Evolutionary conservation across 345 rosid genomes (phyloP), one percentile per base, ranked within the genome.

Genomic region (Acer negundo): DNA sequence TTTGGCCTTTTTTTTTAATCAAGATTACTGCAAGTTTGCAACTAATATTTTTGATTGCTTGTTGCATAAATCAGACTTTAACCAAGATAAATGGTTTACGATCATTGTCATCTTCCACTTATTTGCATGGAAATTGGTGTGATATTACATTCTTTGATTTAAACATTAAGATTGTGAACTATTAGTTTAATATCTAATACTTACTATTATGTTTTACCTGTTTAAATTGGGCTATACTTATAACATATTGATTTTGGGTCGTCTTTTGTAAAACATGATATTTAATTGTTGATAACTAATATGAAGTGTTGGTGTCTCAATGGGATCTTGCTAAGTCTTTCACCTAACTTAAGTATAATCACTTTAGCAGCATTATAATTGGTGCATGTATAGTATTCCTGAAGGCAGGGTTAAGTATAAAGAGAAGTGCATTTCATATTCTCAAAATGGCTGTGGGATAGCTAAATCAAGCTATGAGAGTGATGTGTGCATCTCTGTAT

Each of bases 51-150:
- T 58, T 2, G 68, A 28, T 69, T 10, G 28, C 22, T 58, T 22
- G 44, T 75, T 17, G 69, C 62, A 44, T 44, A 47, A 62, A 44
- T 73, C 47, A 62, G 24, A 62, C 17, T 73, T 49, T 62, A 73
- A 62, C 68, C 6, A 42, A 16, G 15, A 24, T 22, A 2, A 10
- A 61, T 23, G 9, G 62, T 42, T 40, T n/a, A 70, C 28, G 42
- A 4, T 31, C 69, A 16, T 24, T 3, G 12, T 55, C 47, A 8
- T 10, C 46, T 20, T n/a, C 65, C 26, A 24, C 49, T 71, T 47
- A 42, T 42, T 47, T 47, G n/a, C 24, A 10, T 23, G 59, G 4
- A 1, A 13, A 13, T 15, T n/a, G 58, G 58, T 47, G 58, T 15
- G 24, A 23, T 69, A 23, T 13, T 17, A 69, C 38, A 0, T 24